These are phyloP conservation scores for Talaromyces albobiverticillius DNA, from an alignment of 2,329 filamentous ascomycete species.

Conservation along the genomic window DNA sequence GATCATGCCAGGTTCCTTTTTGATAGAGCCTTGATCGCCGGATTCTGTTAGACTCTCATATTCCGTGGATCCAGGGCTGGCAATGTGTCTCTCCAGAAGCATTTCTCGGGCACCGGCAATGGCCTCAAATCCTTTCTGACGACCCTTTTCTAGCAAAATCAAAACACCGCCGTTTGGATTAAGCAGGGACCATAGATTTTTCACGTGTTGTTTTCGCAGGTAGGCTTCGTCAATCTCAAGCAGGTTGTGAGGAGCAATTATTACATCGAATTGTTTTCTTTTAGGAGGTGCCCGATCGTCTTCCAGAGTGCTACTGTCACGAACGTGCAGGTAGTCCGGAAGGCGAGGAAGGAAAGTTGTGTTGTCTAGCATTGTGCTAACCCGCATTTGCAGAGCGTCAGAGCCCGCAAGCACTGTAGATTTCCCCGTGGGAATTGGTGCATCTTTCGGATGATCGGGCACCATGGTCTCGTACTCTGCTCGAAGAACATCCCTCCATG, in stretches of 20 bases:
- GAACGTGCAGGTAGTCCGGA: conserved; percentile 75
- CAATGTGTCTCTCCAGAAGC: conserved; percentile 71
- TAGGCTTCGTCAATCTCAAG: conserved; percentile 73
- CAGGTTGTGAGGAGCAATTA: conserved; percentile 83
- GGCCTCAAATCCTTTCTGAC: conserved; percentile 87
- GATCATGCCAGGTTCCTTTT: conserved; percentile 62
- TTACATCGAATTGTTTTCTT: conserved; percentile 81
- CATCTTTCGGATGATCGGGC: conserved; percentile 38
- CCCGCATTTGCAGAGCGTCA: conserved; percentile 68
- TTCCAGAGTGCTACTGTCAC: conserved; percentile 57
- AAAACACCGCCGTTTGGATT: conserved; percentile 82
- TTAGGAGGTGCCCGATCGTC: conserved; percentile 52
- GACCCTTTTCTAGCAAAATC: conserved; percentile 84
- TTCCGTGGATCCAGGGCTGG: conserved; percentile 52
- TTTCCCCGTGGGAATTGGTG: conserved; percentile 56
- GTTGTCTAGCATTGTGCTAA: conserved; percentile 75
- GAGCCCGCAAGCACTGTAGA: conserved; percentile 79
- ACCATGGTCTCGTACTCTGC: conserved; percentile 76
- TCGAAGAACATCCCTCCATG: conserved; percentile 67
- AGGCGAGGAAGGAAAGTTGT: conserved; percentile 89
- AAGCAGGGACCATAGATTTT: conserved; percentile 86
- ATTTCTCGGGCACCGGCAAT: conserved; percentile 80
- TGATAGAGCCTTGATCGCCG: conserved; percentile 23
- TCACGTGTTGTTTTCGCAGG: conserved; percentile 71
- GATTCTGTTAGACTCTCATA: conserved; percentile 38